Evolutionary conservation across 1,284 basidiomycete species (phyloP), one percentile per base, ranked within the genome.

Genomic region (Pascua sp.): DNA sequence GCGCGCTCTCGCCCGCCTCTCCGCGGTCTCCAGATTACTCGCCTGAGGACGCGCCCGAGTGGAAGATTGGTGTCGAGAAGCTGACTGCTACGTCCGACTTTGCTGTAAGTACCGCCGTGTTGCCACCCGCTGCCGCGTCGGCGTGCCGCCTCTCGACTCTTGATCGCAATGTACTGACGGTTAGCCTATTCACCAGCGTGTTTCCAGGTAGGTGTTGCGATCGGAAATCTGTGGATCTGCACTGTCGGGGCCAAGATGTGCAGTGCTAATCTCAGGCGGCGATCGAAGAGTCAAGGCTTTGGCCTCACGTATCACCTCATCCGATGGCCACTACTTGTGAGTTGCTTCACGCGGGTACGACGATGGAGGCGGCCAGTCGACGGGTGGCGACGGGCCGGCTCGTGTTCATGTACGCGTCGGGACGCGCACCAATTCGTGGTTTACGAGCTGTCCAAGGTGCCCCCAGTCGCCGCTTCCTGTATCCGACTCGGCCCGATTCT

Each of bases 61-160:
- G 61, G 61, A 47, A 24, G 44, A 42, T 18, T 7, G 47, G 47
- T 5, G 80, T 85, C 37, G 81, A 87, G 68, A 92, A 91, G 77
- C 85, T 96, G 13, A 87, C 89, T 51, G 91, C 92, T 0, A 79
- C 94, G 46, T 91, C 88, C 11, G 93, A 96, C 75, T 97, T 95
- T 72, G 93, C 93, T 1, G 73, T 76, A 47, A 60, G 73, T 68
- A 16, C 10, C 12, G 24, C 37, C 11, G 16, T 10, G 16, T 11
- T 11, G 2, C 13, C 24, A 9, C 24, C 38, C 11, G 12, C 47
- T 13, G 4, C 15, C 15, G 8, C 39, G 18, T 10, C 4, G 45
- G 42, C 42, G 42, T 17, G 17, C 18, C 18, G 12, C 11, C n/a
- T 12, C 45, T 47, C 8, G 24, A 11, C 18, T 15, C 11, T 41